Evolutionary conservation across 768 basidiomycete genomes (phyloP), one percentile per base, ranked within the genome.

Genomic region (Tricholoma flavovirens): DNA sequence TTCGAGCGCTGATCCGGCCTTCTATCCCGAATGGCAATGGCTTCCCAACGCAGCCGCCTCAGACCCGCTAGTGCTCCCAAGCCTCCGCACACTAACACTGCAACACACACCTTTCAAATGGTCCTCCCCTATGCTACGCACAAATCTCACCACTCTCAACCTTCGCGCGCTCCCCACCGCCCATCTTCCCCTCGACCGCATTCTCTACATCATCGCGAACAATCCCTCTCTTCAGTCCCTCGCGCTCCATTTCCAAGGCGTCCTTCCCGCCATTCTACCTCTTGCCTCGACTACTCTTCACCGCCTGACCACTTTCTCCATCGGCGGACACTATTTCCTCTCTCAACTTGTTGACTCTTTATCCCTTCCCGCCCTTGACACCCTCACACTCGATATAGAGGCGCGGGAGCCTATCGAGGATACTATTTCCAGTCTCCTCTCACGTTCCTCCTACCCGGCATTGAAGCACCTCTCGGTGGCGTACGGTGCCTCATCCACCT

Each of bases 51-150:
- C 78, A 19, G 72, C 74, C 4, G 67, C 70, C 17, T 59, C 66
- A 19, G 59, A 62, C 24, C 56, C 66, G 11, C 60, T 70, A 3
- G 69, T 73, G 21, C 73, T 87, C 3, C 77, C 80, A 5, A 74
- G 75, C 24, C 74, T 89, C 22, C 66, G 75, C 56, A 77, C 80
- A 0, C 70, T 90, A 11, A 87, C 86, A 22, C 72, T 90, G 10
- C 84, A 87, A 62, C 79, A 87, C 58, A 79, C 84, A 4, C 87
- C 89, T 0, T 89, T 90, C 75, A 86, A 83, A 67, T 87, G 86
- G 83, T 84, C 83, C 3, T 86, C 87, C 0, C 85, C 88, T 1
- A 81, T 90, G 71, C 80, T 90, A 64, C 78, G 76, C 36, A 76
- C 77, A 11, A 78, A 79, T 54, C 72, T 90, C 11, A 77, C 74